Percentiles rank a stretch among this genome's conserved stretches.
Evolutionary conservation across 2,329 filamentous ascomycete species (phyloP).

Genomic region (Colletotrichum horii): DNA sequence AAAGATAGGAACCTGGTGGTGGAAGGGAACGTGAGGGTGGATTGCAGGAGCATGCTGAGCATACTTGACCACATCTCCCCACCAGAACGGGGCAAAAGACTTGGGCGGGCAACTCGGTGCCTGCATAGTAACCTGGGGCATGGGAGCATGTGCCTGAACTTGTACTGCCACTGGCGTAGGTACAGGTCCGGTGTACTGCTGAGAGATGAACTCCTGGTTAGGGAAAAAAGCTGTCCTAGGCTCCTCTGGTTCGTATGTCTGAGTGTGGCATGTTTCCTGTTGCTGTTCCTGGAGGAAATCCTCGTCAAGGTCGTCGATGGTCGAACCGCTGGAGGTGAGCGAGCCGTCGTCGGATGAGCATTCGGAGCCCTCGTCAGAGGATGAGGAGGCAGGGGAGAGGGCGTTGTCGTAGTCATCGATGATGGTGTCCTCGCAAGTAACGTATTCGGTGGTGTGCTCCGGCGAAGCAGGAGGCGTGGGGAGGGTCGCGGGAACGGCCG

Average conservation of each 20-base stretch:
- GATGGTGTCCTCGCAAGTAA: conserved; percentile 51
- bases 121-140: conserved; percentile 37
- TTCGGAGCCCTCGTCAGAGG: conserved; percentile 38
- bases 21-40: conserved; percentile 56
- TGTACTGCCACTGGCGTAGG: conserved; percentile 27
- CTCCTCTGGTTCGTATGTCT: conserved; percentile 53
- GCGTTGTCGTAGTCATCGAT: conserved; percentile 50
- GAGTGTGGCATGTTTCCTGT: conserved; percentile 45
- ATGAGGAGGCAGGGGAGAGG: conserved; percentile 55
- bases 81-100: conserved; percentile 52
- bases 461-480: conserved; percentile 48
- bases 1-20: conserved; percentile 58
- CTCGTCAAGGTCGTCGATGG: conserved; percentile 56
- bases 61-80: conserved; percentile 60
- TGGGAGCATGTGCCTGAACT: conserved; percentile 37
- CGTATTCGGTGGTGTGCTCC: conserved; percentile 47
- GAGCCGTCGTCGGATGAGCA: conserved; percentile 61
- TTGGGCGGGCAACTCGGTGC: conserved; percentile 46
- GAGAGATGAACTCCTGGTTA: conserved; percentile 50
- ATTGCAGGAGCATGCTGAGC: conserved; percentile 53
- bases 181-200: conserved; percentile 49
- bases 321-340: conserved; percentile 58
- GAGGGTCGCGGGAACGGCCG: conserved; percentile 36
- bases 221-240: conserved; percentile 44
- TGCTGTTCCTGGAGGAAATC: conserved; percentile 52